Evolutionary conservation across 164 flowering plant species (phyloP).

Genomic region (grape (Vitis vinifera)): ASM3070453v1 NC_081822.1:22862001-22862500

Average conservation of each 20-base stretch:
- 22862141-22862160: no score
- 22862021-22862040: no score
- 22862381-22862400: neutral
- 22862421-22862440: conserved; percentile 81
- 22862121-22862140: no score
- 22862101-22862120: no score
- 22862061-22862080: no score
- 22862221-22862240: neutral
- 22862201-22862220: neutral
- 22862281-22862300: neutral
- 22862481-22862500: conserved; percentile 94
- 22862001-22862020: no score
- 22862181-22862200: neutral
- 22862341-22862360: no score
- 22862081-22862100: no score
- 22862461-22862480: conserved; percentile 76
- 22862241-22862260: neutral
- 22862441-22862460: conserved; percentile 63
- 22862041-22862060: no score
- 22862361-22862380: no score
- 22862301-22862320: neutral
- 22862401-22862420: neutral
- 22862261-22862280: neutral
- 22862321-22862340: no score
- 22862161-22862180: no score